Base-by-base conservation (phyloP, 2,329 filamentous ascomycete species). In the Cladophialophora immunda region DNA sequence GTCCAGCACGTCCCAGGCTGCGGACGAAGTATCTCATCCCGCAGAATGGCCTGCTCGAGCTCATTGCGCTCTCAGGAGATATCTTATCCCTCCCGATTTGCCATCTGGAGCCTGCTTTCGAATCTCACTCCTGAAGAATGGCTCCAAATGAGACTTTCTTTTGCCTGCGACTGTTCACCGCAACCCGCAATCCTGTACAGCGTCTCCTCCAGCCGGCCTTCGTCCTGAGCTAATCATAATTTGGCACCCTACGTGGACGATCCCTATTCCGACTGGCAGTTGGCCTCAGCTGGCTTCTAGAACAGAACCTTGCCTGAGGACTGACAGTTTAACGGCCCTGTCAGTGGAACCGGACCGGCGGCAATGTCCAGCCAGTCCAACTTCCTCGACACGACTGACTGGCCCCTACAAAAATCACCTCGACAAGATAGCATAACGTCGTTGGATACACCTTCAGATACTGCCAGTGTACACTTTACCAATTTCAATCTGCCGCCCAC, bases 381-480 rank as follows among this genome's bases (percentile, higher is more conserved):
- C 70, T 76, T 69, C 54, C 60, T 71, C 47, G 75, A 77, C 22
- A 72, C 70, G 32, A 70, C 71, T 29, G 75, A 78, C 62, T 78
- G 76, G 76, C 73, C 73, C 58, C 72, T 75, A 62, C 73, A 67
- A 22, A 64, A 70, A 11, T 68, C 73, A 34, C 69, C 65, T 22
- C 73, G 74, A 58, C 67, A 73, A 52, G 74, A 73, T 68, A 73
- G 70, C 52, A 60, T 76, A n/a, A 75, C 75, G 58, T 72, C 73
- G 32, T 74, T 74, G 50, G 71, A 72, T 68, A 53, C 64, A 27
- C 29, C 57, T 30, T 76, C 76, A 64, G 77, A 76, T 32, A 72
- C 73, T 34, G 74, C 75, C 52, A 76, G 75, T 58, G 75, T 74
- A 53, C 71, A 75, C 38, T 68, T 75, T 62, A 74, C 75, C 17